Conservation (phyloP, 1,284 basidiomycete genomes). For the Cryptococcus maquisensis region DNA sequence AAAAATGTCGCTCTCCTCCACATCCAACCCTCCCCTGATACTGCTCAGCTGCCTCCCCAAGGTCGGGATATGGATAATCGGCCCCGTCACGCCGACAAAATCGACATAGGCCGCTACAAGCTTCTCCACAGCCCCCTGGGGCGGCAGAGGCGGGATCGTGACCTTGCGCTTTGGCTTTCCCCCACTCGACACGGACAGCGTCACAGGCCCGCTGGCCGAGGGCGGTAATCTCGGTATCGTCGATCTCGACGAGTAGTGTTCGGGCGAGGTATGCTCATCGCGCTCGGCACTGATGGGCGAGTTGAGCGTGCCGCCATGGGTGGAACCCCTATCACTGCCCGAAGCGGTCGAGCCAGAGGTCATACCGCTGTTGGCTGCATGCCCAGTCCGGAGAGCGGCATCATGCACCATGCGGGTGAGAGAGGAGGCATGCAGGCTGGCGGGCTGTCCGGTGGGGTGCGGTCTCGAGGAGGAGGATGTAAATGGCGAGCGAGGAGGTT, state of each 20-base stretch:
- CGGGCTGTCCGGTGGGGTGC: constrained; percentile 15
- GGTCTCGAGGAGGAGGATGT: not conserved
- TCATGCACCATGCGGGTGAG: constrained; percentile 47
- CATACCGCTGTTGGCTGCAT: constrained; percentile 30
- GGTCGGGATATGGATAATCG: constrained; percentile 49
- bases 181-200: constrained; percentile 3
- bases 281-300: constrained; percentile 9
- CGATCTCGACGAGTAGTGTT: constrained; percentile 14
- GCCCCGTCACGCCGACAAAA: constrained; percentile 50
- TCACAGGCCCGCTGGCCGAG: not conserved
- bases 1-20: constrained; percentile 48
- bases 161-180: constrained; percentile 28
- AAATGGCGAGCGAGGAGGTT: constrained; percentile 18
- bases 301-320: constrained; percentile 7
- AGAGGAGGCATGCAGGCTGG: constrained; percentile 29
- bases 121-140: constrained; percentile 48
- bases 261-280: constrained; percentile 12
- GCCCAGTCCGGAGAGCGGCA: constrained; percentile 43
- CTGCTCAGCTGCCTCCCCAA: constrained; percentile 45
- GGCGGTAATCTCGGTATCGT: constrained; percentile 15
- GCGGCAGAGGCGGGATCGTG: constrained; percentile 47
- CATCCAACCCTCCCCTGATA: constrained; percentile 39
- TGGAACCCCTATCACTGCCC: constrained; percentile 17
- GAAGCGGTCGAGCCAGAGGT: constrained; percentile 14
- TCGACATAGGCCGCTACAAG: constrained; percentile 50